A percentile compares a stretch with the other conserved stretches of the same genome.
Conservation (phyloP, 1,284 basidiomycete species). For the Tylopilus sp. region DNA sequence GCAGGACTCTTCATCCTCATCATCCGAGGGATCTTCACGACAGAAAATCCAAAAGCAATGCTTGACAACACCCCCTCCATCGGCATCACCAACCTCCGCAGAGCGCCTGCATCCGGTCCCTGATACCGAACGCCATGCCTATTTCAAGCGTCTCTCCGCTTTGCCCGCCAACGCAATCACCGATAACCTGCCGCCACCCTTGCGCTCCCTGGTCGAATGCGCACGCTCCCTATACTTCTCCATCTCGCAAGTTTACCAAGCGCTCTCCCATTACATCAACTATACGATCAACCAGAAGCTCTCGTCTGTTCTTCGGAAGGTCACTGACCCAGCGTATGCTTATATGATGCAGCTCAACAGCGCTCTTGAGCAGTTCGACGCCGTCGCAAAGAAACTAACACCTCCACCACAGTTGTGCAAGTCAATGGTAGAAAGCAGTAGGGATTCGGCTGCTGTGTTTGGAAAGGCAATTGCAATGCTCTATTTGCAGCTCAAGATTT, state of each 20-base stretch:
- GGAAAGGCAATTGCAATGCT: constrained; percentile 85
- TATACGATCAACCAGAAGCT: constrained; percentile 87
- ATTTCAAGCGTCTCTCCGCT: constrained; percentile 85
- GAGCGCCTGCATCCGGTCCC: constrained; percentile 52
- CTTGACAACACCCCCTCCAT: constrained; percentile 40
- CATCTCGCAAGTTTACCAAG: constrained; percentile 88
- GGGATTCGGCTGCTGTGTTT: constrained; percentile 84
- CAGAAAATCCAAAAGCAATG: constrained; percentile 30
- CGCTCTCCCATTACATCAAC: constrained; percentile 84
- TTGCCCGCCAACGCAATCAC: constrained; percentile 60
- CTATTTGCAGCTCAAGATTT: constrained; percentile 74
- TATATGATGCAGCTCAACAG: constrained; percentile 86
- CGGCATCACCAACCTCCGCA: constrained; percentile 41
- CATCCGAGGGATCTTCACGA: constrained; percentile 27
- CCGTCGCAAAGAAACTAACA: constrained; percentile 65
- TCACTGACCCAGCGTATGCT: constrained; percentile 79
- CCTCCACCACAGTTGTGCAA: constrained; percentile 76
- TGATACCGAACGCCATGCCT: constrained; percentile 84
- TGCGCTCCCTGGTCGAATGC: constrained; percentile 80
- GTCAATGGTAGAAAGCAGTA: constrained; percentile 78
- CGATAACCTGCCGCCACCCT: constrained; percentile 68
- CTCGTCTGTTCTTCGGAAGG: constrained; percentile 75
- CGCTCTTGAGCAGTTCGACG: constrained; percentile 91
- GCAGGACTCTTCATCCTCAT: constrained; percentile 45
- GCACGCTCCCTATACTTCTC: constrained; percentile 92